Base-by-base conservation (phyloP, 2,329 filamentous ascomycete species). In the Beauveria caledonica region DNA sequence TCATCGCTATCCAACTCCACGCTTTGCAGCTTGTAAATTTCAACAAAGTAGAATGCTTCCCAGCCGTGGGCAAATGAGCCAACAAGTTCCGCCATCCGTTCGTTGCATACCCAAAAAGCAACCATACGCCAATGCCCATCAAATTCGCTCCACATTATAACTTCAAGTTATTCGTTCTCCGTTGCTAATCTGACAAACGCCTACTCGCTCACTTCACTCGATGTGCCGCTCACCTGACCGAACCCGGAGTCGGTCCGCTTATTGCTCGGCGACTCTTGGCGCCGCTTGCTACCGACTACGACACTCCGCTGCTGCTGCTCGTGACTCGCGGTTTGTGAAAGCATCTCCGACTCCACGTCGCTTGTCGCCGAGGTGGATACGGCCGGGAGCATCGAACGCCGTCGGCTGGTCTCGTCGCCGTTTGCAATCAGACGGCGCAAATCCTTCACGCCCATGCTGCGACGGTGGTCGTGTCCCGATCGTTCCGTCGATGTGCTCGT, bases 231-330 rank as follows among this genome's bases (percentile, higher is more conserved):
- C 58, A 72, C 66, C 33, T 68, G 68, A 1, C 68, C 72, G 21
- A 73, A 65, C 0, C 71, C 71, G 29, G 72, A 73, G 58, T 74
- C 72, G 15, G 69, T 68, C 23, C 70, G 66, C 62, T 70, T 70
- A 64, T 72, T 72, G 33, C 46, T 63, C 3, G 65, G 60, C n/a
- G 63, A 63, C 27, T 59, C 23, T 66, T 62, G 40, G 65, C 57
- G 58, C 33, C 52, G 44, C 29, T 52, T 62, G 44, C 63, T 39
- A 9, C 50, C 29, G 46, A 59, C 9, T 13, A 60, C 52, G 1
- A 57, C 46, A 25, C 48, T 45, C 11, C 15, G 55, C 33, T 44
- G 57, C 21, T 17, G 25, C 13, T 23, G 50, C 21, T 68, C 67
- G 21, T 64, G 58, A 13, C 60, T 55, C 15, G 64, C 65, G 42